Conservation (phyloP, 805 yeast species). For the Maudiozyma pseudohumilis region DNA sequence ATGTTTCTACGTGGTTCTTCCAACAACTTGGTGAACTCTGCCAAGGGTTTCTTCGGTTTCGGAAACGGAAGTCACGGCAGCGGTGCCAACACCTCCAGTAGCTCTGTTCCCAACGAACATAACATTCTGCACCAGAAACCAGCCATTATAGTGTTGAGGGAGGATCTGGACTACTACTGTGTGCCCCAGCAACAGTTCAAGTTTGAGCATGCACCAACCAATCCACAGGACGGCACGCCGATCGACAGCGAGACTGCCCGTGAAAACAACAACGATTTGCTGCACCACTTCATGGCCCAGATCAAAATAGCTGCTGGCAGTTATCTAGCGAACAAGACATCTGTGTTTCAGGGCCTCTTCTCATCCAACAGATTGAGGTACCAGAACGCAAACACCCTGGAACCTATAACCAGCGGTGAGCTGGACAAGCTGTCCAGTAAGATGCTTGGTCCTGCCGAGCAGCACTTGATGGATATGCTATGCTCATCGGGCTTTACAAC, state of each 20-base stretch:
- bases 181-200: slow-evolving; percentile 41
- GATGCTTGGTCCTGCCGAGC: slow-evolving; percentile 78
- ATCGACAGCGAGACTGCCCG: slow-evolving; percentile 33
- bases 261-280: slow-evolving; percentile 32
- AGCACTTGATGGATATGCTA: slow-evolving; percentile 88
- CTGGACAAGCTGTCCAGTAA: slow-evolving; percentile 39
- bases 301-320: slow-evolving; percentile 70
- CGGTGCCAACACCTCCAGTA: not conserved
- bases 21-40: slow-evolving; percentile 12
- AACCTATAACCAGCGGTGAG: slow-evolving; percentile 20
- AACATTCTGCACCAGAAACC: slow-evolving; percentile 72
- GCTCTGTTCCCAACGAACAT: slow-evolving; percentile 37
- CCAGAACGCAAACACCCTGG: slow-evolving; percentile 6
- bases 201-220: slow-evolving; percentile 30
- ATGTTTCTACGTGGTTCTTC: slow-evolving; percentile 24
- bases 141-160: slow-evolving; percentile 82
- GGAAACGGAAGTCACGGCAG: slow-evolving; percentile 3
- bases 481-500: slow-evolving; percentile 75
- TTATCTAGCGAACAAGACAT: slow-evolving; percentile 42
- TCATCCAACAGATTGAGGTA: slow-evolving; percentile 27
- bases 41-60: slow-evolving; percentile 24
- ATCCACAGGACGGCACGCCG: not conserved
- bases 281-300: slow-evolving; percentile 43
- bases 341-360: slow-evolving; percentile 68
- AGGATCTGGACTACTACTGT: slow-evolving; percentile 88